Evolutionary conservation across 129 eudicot genomes (phyloP), one percentile per base, ranked within the genome.

Genomic region (Escallonia rubra): DNA sequence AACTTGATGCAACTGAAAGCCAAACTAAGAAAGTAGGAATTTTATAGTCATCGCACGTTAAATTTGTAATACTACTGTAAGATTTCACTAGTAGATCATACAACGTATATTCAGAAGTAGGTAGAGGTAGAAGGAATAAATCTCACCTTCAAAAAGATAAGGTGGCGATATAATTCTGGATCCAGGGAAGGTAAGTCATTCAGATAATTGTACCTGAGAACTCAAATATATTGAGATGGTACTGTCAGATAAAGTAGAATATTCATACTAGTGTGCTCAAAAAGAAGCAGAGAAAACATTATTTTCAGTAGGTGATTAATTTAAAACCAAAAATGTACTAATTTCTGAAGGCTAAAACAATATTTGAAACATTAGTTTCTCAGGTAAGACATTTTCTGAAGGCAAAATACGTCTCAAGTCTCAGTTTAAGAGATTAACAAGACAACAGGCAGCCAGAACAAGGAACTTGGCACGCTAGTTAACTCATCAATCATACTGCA

Each of bases 81-180:
- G 51, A 5, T 41, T 67, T 12, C 16, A 13, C 13, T 41, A 53
- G 53, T 6, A 8, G 12, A 15, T 8, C 23, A 55, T 54, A 67
- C 8, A 4, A 52, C 45, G 11, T 23, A 23, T 23, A 23, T 23
- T 23, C 34, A 23, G 59, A 10, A 39, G 15, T 13, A 9, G 42
- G 40, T n/a, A 51, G 23, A 15, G 55, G 61, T 65, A 15, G 54
- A 72, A 59, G 57, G 34, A 23, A 23, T 23, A 66, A 54, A 67
- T 56, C 40, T 65, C 63, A 92, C 98, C 95, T 92, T 92, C 43
- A 92, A 65, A 65, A 88, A 92, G 41, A 92, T 86, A 70, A 92
- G 96, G 78, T 92, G 98, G 59, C 98, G 91, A 71, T 92, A 92
- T 41, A 92, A 68, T 76, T 92, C 98, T n/a, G 96, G 98, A 80